Base-by-base conservation (phyloP, 208 protist species). In the Crithidia brevicula region DNA sequence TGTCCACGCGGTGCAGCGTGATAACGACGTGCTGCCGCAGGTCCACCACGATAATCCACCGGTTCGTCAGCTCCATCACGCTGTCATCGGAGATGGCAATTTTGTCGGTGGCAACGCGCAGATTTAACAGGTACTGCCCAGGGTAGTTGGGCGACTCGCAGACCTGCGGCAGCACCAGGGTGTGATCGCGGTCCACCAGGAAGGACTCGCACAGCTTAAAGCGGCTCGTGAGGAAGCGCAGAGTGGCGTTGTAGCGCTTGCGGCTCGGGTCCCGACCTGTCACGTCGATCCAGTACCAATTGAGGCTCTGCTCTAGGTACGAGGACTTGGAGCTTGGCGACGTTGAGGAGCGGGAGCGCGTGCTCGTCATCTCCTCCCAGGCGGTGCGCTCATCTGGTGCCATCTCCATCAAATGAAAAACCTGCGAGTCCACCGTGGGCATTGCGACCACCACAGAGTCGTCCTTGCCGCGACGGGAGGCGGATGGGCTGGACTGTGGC, bases 211-310 rank as follows among this genome's bases (percentile, higher is more conserved):
- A 90, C 50, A 95, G 63, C 28, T 88, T 87, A 62, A 95, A 95
- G 36, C 65, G 71, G 45, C 67, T 49, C 1, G 90, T 93, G 7
- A 95, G 64, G 31, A 67, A 77, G 71, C 80, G 79, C 62, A 95
- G 74, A 0, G 73, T 83, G 22, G 23, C 72, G 61, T 87, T 83
- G 81, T 95, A 95, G 49, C 74, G 72, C n/a, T 66, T 66, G 38
- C 63, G 69, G 47, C 67, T 77, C 4, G 73, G 46, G 62, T 95
- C 90, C 30, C 86, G 82, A 18, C 90, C 90, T 23, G 77, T 83
- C 49, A 95, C 85, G 50, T 93, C 90, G 51, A 95, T 79, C 85
- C 86, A 95, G 67, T 95, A 91, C 90, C 90, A 95, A 77, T 95
- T 95, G 8, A 93, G 75, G 67, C 81, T 93, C 77, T 91, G 82